Evolutionary conservation across 768 basidiomycete genomes (phyloP), one percentile per base, ranked within the genome.

Genomic region (Fistulinella prunicolor): DNA sequence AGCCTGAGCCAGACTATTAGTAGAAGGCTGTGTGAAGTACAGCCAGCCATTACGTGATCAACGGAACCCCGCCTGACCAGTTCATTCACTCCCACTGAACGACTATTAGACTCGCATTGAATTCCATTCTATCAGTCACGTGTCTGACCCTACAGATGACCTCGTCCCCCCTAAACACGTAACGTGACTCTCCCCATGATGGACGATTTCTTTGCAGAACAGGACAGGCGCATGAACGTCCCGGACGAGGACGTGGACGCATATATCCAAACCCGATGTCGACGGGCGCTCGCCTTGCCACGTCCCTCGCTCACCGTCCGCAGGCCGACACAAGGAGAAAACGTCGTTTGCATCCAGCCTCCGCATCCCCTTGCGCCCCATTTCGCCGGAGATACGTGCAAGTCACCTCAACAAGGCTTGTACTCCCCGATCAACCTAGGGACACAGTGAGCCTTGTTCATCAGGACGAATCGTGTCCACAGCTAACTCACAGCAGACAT

Each of bases 181-280:
- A 16, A 12, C 32, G 4, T 16, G 1, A 16, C 34, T 47, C 62
- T 67, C 53, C 60, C 69, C 34, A 71, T 74, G 46, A 24, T 74
- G 12, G 70, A 80, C 10, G 62, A 66, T 1, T 83, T 80, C 51
- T 84, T 78, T 55, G 62, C 60, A 19, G 82, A 83, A 60, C 79
- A 78, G 61, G 77, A 83, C 42, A 66, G 63, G 44, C 72, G 70
- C 9, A 78, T 83, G 79, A 72, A 68, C 38, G 49, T 78, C 16
- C 76, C 79, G 3, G 76, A 81, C 32, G 79, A 82, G 59, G 74
- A 77, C 32, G 52, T 77, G 38, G 69, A 76, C 14, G 73, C 75
- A 38, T 83, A 78, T 53, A 52, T 78, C 38, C 62, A 63, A 37
- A 64, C 72, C 23, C 64, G 62, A 28, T 28, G 26, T 28, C 26